Evolutionary conservation across 129 eudicot genomes (phyloP), one percentile per base, ranked within the genome.

Genomic region (Cynara cardunculus): DNA sequence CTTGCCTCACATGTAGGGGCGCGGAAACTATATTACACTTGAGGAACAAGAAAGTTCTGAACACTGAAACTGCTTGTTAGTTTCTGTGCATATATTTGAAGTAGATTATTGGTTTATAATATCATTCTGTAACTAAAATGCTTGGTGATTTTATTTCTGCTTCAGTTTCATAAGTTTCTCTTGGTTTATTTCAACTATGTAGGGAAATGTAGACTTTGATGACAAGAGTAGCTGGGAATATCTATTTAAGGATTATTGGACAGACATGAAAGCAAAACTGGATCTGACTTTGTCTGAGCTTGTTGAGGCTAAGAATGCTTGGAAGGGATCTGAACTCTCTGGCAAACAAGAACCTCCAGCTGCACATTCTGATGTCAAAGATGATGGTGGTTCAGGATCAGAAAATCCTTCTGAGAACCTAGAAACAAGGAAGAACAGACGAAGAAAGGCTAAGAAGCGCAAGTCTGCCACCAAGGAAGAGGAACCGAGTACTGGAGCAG

Each of bases 191-290:
- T 76, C 82, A 32, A 67, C 35, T 41, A 18, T 83, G 77, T 85
- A 89, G 98, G 84, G 25, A 35, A 88, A 79, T 26, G 74, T 87
- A 72, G 91, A 94, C 80, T 88, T 90, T 83, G 88, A 90, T 83
- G 99, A 92, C 89, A 88, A 79, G 85, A 88, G 87, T 83, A 86
- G 97, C 87, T 91, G 95, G 98, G 98, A 96, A 82, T 91, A 84
- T 85, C 86, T 93, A 53, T 96, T 96, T 61, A 93, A 89, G 84
- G 98, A 93, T 83, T 96, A 96, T 80, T 96, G 91, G 88, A 61
- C 73, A 53, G 98, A 93, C 31, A 76, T 87, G 59, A 91, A 93
- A 82, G 79, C 83, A 21, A 91, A 87, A 79, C 85, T 91, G 6
- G 84, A 93, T 59, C 31, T 96, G 16, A 89, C 99, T 18, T 69